These are phyloP conservation scores for Nemophila menziesii DNA, from an alignment of 257 asterid genomes.

Conservation along the genomic window DNA sequence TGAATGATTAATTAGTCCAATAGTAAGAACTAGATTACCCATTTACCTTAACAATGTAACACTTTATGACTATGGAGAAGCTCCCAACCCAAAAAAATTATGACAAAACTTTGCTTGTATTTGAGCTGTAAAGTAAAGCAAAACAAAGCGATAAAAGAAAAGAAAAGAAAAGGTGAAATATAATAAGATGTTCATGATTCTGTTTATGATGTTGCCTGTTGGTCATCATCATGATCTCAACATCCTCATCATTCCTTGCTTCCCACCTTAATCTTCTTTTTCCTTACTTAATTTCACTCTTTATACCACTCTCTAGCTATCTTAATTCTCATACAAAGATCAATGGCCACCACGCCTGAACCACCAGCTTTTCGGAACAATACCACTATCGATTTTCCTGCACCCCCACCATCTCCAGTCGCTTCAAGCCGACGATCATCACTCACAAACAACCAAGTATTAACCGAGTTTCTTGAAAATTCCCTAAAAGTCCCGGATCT, in stretches of 20 bases:
- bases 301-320: slow-evolving; percentile 6
- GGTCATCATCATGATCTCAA: slow-evolving; percentile 33
- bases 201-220: too few relatives aligned
- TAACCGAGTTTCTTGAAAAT: slow-evolving; percentile 52
- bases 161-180: slow-evolving; percentile 22
- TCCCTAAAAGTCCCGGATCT: slow-evolving; percentile 68
- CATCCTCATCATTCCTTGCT: slow-evolving; percentile 78
- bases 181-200: slow-evolving; percentile 23
- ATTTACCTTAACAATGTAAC: too few relatives aligned
- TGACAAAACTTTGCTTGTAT: slow-evolving; percentile 3
- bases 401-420: slow-evolving; percentile 90
- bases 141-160: slow-evolving; percentile 19
- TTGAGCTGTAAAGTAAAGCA: slow-evolving; percentile 79
- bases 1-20: too few relatives aligned
- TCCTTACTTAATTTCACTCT: slow-evolving; percentile 1
- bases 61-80: not conserved
- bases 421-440: slow-evolving; percentile 56
- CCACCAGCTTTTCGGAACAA: slow-evolving; percentile 17
- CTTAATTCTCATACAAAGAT: slow-evolving; percentile 1
- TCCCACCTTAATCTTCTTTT: too few relatives aligned
- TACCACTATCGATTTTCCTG: slow-evolving; percentile 54
- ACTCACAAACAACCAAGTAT: slow-evolving; percentile 45
- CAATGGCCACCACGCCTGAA: slow-evolving; percentile 46
- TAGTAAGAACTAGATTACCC: too few relatives aligned
- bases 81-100: not conserved